Evolutionary conservation across 2,329 filamentous ascomycete genomes (phyloP).

Genomic region (Tolypocladium capitatum): DNA sequence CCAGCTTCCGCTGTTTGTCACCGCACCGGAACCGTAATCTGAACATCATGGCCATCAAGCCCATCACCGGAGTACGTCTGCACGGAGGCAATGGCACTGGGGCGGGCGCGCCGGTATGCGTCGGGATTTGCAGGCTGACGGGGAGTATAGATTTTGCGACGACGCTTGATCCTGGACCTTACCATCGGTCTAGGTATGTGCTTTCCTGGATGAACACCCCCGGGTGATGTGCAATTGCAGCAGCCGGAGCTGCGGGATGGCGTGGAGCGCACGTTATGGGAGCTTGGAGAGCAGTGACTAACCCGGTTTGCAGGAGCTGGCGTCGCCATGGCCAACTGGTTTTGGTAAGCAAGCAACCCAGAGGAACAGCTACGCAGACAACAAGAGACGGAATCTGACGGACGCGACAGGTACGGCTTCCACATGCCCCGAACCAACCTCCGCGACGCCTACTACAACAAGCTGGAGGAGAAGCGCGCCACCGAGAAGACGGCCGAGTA

Average conservation of each 20-base stretch:
- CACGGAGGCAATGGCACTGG: slow-evolving; percentile 15
- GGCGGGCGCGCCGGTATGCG: not conserved
- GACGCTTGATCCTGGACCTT: slow-evolving; percentile 44
- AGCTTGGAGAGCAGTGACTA: slow-evolving; percentile 14
- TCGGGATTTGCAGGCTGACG: slow-evolving; percentile 19
- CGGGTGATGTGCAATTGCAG: slow-evolving; percentile 9
- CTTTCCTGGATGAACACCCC: slow-evolving; percentile 3
- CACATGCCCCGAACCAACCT: slow-evolving; percentile 46
- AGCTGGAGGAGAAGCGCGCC: slow-evolving; percentile 44
- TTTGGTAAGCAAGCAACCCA: slow-evolving; percentile 34
- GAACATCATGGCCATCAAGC: slow-evolving; percentile 39
- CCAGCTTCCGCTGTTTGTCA: slow-evolving; percentile 9
- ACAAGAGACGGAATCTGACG: slow-evolving; percentile 1
- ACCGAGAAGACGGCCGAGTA: slow-evolving; percentile 17
- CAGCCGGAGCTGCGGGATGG: slow-evolving; percentile 7
- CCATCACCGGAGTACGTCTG: slow-evolving; percentile 45
- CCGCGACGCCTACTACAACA: slow-evolving; percentile 45
- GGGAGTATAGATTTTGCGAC: slow-evolving; percentile 41
- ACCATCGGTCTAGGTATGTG: slow-evolving; percentile 41
- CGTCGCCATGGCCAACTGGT: slow-evolving; percentile 39
- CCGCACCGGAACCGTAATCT: slow-evolving; percentile 9
- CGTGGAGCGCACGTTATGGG: not conserved
- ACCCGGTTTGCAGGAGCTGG: slow-evolving; percentile 33
- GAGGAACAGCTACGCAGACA: not conserved
- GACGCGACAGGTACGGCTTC: slow-evolving; percentile 42